Evolutionary conservation across 1,284 basidiomycete genomes (phyloP), one percentile per base, ranked within the genome.

Genomic region (Cutaneotrichosporon curvatum): DNA sequence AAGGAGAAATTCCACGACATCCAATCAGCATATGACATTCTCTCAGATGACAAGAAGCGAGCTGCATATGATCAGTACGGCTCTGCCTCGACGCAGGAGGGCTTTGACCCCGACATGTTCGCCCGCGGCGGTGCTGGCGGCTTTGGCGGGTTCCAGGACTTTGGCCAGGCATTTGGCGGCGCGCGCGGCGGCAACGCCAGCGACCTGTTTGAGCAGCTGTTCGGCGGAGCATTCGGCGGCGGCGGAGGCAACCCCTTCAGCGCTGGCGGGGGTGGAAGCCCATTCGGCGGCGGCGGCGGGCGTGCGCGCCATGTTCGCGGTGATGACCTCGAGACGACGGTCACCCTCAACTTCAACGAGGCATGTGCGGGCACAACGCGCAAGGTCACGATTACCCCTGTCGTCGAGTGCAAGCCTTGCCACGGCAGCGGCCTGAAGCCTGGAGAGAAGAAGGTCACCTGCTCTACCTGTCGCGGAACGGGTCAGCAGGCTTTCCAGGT

Each of bases 1-100:
- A 85, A 89, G 62, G 87, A 89, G 55, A 87, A 87, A 66, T 99
- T 98, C 70, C 80, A 94, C 25, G 92, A 98, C 70, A 96, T 99
- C 50, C 95, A 98, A 71, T 80, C 83, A 58, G 95, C 95, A 10
- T 99, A 97, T 74, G 95, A 98, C 71, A 83, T 81, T 43, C 74
- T 96, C 43, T 91, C 92, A 71, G 95, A 98, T 62, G 87, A 91
- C 20, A 87, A 85, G 74, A 98, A 96, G 70, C 83, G 89, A 49
- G 79, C 84, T 19, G 81, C 84, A n/a, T 99, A 86, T 65, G 94
- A 98, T 72, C 82, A 86, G 67, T 98, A 88, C 70, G 95, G 95
- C 23, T 74, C 90, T n/a, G 85, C 91, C 30, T 91, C 94, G 11
- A 86, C 89, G 53, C 85, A 95, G 65, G 85, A 84, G 40, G 89